These are phyloP conservation scores for Epithemia pelagica DNA, from an alignment of 108 stramenopile genomes.

Conservation along the genomic window DNA sequence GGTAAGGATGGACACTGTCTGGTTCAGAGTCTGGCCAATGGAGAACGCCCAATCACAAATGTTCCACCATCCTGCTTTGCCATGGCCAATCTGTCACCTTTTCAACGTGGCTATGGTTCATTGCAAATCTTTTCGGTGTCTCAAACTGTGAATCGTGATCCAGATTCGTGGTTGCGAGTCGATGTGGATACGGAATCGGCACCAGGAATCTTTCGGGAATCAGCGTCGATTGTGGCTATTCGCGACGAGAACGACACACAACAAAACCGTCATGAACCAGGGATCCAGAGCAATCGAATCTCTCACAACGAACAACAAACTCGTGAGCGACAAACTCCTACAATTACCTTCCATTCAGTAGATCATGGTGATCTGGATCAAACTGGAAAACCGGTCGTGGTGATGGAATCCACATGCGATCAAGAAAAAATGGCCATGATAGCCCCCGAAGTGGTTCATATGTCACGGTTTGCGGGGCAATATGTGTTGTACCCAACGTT, in stretches of 20 bases:
- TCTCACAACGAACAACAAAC: background rate
- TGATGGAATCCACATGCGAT: background rate
- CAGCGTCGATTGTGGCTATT: background rate
- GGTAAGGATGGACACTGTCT: slow-evolving; percentile 76
- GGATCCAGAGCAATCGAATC: too few relatives aligned
- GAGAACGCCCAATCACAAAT: slow-evolving; percentile 53
- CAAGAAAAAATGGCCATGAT: slow-evolving; percentile 32
- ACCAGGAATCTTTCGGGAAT: slow-evolving; percentile 45
- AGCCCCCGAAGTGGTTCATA: slow-evolving; percentile 73
- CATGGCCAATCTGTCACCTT: slow-evolving; percentile 78
- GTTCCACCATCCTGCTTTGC: slow-evolving; percentile 76
- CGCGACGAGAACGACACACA: background rate
- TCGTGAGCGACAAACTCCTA: slow-evolving; percentile 2
- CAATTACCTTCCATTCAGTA: slow-evolving; percentile 52
- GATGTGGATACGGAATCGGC: slow-evolving; percentile 37
- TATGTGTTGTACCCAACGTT: slow-evolving; percentile 53
- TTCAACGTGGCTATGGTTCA: slow-evolving; percentile 70
- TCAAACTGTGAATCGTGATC: slow-evolving; percentile 48
- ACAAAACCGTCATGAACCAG: too few relatives aligned
- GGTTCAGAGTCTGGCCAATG: slow-evolving; percentile 63
- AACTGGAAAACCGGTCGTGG: slow-evolving; percentile 19
- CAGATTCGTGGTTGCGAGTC: slow-evolving; percentile 31
- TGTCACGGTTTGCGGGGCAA: slow-evolving; percentile 66
- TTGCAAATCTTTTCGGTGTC: slow-evolving; percentile 68
- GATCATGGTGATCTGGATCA: slow-evolving; percentile 67